These are phyloP conservation scores for Phytopythium sindhum DNA, from an alignment of 352 stramenopile species.

Conservation along the genomic window DNA sequence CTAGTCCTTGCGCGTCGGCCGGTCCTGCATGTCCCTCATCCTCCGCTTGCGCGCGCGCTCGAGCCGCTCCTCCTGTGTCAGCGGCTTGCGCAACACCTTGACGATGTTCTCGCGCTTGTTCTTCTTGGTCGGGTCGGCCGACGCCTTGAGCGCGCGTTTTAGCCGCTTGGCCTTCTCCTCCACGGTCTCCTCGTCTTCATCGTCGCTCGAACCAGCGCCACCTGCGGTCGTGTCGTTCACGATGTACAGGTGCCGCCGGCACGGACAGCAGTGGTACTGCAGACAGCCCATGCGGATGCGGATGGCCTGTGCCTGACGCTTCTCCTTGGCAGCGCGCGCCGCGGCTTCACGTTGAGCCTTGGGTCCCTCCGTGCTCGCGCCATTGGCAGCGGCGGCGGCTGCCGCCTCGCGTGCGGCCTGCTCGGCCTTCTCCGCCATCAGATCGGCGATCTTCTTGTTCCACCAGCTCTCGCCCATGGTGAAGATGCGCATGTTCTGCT, in stretches of 20 bases:
- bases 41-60: slow-evolving; percentile 59
- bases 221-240: slow-evolving; percentile 38
- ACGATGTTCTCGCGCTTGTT: slow-evolving; percentile 49
- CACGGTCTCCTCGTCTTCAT: slow-evolving; percentile 32
- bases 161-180: slow-evolving; percentile 13
- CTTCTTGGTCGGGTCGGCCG: slow-evolving; percentile 14
- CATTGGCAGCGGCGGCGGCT: slow-evolving; percentile 20
- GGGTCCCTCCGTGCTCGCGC: slow-evolving; percentile 25
- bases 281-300: slow-evolving; percentile 67
- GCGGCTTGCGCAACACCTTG: slow-evolving; percentile 47
- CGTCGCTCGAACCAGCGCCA: slow-evolving; percentile 24
- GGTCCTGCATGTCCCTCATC: slow-evolving; percentile 66
- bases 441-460: slow-evolving; percentile 51
- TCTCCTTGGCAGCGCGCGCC: slow-evolving; percentile 29
- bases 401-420: slow-evolving; percentile 33
- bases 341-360: slow-evolving; percentile 26
- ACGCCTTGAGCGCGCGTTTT: slow-evolving; percentile 13
- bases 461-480: slow-evolving; percentile 67
- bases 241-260: slow-evolving; percentile 50
- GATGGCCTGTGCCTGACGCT: slow-evolving; percentile 51
- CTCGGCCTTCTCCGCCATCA: slow-evolving; percentile 39
- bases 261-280: slow-evolving; percentile 65
- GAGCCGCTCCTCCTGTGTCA: slow-evolving; percentile 66
- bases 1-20: slow-evolving; percentile 52
- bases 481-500: slow-evolving; percentile 70